Evolutionary conservation across 495 filamentous ascomycete genomes (phyloP), one percentile per base, ranked within the genome.

Genomic region (Neurospora sublineolata): DNA sequence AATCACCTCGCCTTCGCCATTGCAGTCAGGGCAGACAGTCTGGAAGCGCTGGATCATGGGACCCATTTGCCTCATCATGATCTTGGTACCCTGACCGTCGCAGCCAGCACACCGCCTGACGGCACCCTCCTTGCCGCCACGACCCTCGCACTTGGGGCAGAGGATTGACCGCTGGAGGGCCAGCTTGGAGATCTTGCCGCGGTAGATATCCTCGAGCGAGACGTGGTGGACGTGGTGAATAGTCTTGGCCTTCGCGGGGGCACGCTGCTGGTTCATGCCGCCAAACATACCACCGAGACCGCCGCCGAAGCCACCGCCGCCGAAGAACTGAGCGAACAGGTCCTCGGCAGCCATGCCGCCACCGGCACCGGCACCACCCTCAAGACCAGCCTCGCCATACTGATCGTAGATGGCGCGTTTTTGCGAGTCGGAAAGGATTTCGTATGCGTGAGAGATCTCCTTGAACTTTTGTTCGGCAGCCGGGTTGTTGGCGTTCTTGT

Each of bases 31-130:
- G 88, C 95, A 99, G 73, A 97, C 93, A 23, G 96, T 98, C 87
- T 98, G 96, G 88, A 98, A 98, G 68, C 95, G 92, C 84, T 98
- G 96, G 78, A 98, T 98, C 95, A 99, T 99, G 69, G 95, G 95
- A 69, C 96, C 95, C 94, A 98, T 98, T 86, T 98, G 96, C 77
- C 95, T 92, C 95, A 98, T 97, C 94, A 99, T 98, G 27, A 92
- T 97, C 90, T 98, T 98, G 92, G 97, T 96, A 82, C 95, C 96
- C 73, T 89, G 87, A 76, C 95, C 95, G 73, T 96, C 93, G 81
- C 95, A 99, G 73, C 91, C 91, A 37, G 88, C 78, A 84, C 95
- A 99, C 74, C 91, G 91, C 84, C 92, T 93, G 76, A 98, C 94
- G 18, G 96, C 92, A 72, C 95, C 95, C 71, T 99, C 95, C 84